Evolutionary conservation across 257 asterid species (phyloP), one percentile per base, ranked within the genome.

Genomic region (Leonotis leonurus): DNA sequence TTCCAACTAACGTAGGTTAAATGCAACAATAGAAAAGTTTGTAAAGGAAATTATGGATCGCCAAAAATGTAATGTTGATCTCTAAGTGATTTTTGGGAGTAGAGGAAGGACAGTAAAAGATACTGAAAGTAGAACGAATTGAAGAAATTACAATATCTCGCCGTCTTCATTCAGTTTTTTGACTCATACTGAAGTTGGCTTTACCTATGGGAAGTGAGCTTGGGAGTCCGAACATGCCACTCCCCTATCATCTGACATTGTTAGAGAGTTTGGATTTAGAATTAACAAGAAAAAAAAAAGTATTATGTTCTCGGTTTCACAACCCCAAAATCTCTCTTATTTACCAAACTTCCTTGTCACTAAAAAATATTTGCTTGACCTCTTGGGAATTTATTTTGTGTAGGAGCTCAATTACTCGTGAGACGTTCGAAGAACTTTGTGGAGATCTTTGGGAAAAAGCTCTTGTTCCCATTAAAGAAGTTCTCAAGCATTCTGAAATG

Each of bases 381-480:
- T 36, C 4, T 40, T 24, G 54, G 56, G 12, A 53, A 56, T 64
- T 48, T 56, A 11, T 62, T 55, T 40, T 60, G 46, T 64, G 21
- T 66, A 89, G 99, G 97, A 89, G 99, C 91, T 69, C 96, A 60
- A 89, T 93, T 67, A 81, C 85, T 32, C 96, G 99, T 65, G 96
- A 89, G 80, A 89, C 87, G 73, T 93, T 89, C 71, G 99, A 93
- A 87, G 97, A 87, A 78, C 77, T 93, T 49, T 93, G 99, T 68
- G 83, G 56, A 66, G 99, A 93, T 74, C 66, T 93, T 55, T 89
- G 96, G 93, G 99, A 83, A 64, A 87, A 72, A 77, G 86, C 99
- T 68, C 91, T 93, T 51, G 58, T 64, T 65, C 99, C 99, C 48
- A 70, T 93, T 7, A 85, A 83, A 79, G 89, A 93, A 65, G 89